phyloP scores from a whole-genome alignment of 768 basidiomycete species.

The Psilocybe cyanescens region DNA sequence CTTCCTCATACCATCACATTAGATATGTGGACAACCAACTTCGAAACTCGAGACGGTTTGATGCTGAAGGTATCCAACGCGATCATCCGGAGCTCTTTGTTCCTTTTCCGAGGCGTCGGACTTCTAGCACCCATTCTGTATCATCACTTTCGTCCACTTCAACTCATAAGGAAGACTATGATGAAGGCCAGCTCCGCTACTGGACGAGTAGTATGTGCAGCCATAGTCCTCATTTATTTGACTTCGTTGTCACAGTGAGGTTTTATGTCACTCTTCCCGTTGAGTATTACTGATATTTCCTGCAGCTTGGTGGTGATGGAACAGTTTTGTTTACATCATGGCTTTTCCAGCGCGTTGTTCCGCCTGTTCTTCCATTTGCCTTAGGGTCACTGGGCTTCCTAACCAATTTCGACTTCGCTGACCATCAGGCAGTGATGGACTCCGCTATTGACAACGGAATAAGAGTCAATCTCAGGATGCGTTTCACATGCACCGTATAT shows the following conservation, averaged over 20 bases:
- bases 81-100: slow-evolving; percentile 89
- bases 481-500: slow-evolving; percentile 98
- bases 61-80: slow-evolving; percentile 84
- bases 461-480: slow-evolving; percentile 97
- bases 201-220: slow-evolving; percentile 99
- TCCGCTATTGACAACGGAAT: slow-evolving; percentile 90
- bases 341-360: slow-evolving; percentile 98
- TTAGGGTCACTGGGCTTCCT: slow-evolving; percentile 97
- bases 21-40: slow-evolving; percentile 97
- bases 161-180: slow-evolving; percentile 48
- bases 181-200: slow-evolving; percentile 93
- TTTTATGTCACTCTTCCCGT: neutral
- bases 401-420: slow-evolving; percentile 93
- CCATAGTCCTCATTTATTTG: slow-evolving; percentile 88
- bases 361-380: slow-evolving; percentile 97
- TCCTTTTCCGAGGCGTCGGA: slow-evolving; percentile 75
- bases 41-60: slow-evolving; percentile 87
- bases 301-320: slow-evolving; percentile 94
- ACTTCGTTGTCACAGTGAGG: slow-evolving; percentile 95
- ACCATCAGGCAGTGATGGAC: slow-evolving; percentile 86
- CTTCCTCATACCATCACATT: slow-evolving; percentile 13
- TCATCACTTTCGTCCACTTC: slow-evolving; percentile 58
- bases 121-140: slow-evolving; percentile 66
- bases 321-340: slow-evolving; percentile 99
- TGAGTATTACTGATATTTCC: slow-evolving; percentile 16